Conservation (phyloP, 495 filamentous ascomycete species). For the Hyaloscypha hepaticicola region DNA sequence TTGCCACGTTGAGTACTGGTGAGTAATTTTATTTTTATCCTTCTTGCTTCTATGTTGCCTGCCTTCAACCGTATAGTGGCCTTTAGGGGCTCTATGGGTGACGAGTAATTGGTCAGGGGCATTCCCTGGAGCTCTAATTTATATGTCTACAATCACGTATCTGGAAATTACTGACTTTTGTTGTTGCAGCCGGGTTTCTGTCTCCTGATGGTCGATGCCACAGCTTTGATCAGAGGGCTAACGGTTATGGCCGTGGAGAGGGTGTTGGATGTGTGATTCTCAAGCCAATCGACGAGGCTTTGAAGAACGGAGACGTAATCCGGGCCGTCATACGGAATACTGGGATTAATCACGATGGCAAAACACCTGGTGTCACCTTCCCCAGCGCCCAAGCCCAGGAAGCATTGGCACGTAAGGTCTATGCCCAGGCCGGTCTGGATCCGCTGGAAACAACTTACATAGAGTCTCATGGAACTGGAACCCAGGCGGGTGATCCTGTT, state of each 20-base stretch:
- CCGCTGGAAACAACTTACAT: conserved; percentile 50
- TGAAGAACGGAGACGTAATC: conserved; percentile 55
- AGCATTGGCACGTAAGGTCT: conserved; percentile 43
- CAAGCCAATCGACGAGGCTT: conserved; percentile 59
- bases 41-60: not conserved
- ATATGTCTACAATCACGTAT: not conserved
- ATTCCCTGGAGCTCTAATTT: too few relatives aligned
- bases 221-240: conserved; percentile 60
- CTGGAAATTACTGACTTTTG: not conserved
- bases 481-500: conserved; percentile 59
- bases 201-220: conserved; percentile 49
- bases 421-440: conserved; percentile 47
- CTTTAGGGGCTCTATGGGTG: not conserved
- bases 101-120: not conserved
- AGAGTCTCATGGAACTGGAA: conserved; percentile 57
- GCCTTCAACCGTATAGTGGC: conserved; percentile 6
- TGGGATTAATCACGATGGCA: conserved; percentile 63
- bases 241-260: conserved; percentile 68
- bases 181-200: conserved; percentile 2
- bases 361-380: conserved; percentile 56
- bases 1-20: conserved; percentile 30
- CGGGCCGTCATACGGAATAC: conserved; percentile 60
- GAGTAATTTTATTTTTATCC: not conserved
- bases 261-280: conserved; percentile 57
- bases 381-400: conserved; percentile 57